Conservation (phyloP, 2,329 filamentous ascomycete genomes). For the Xylaria sp. region DNA sequence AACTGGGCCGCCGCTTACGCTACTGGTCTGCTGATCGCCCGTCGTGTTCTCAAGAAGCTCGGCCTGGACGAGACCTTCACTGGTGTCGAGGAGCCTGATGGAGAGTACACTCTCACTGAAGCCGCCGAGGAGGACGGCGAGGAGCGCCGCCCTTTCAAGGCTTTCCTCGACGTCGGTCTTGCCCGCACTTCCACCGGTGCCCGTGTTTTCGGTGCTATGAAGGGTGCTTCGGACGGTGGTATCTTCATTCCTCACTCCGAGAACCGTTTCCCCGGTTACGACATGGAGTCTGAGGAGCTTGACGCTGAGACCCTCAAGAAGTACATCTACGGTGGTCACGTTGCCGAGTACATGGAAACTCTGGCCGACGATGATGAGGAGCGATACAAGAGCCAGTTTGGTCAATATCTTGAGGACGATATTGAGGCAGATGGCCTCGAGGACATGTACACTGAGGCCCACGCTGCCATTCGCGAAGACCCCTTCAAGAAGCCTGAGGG, state of each 20-base stretch:
- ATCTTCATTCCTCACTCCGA: constrained; percentile 98
- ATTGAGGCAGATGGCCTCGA: constrained; percentile 96
- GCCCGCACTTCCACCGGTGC: constrained; percentile 97
- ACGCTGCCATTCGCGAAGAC: constrained; percentile 96
- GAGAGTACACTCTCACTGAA: constrained; percentile 96
- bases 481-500: constrained; percentile 91
- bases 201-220: constrained; percentile 99
- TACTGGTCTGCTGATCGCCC: constrained; percentile 95
- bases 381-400: constrained; percentile 98
- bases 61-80: constrained; percentile 91
- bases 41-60: constrained; percentile 97
- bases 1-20: constrained; percentile 99
- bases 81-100: constrained; percentile 96
- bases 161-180: constrained; percentile 97
- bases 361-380: constrained; percentile 99
- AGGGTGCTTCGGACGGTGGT: constrained; percentile 98
- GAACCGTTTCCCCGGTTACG: constrained; percentile 99
- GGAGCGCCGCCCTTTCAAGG: constrained; percentile 99
- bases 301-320: constrained; percentile 96
- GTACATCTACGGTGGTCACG: constrained; percentile 99
- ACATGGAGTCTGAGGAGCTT: constrained; percentile 97
- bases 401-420: constrained; percentile 96
- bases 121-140: constrained; percentile 89
- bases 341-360: constrained; percentile 99
- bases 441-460: constrained; percentile 94